phyloP scores from a whole-genome alignment of 768 basidiomycete species.

The Trametopsis cervina region DNA sequence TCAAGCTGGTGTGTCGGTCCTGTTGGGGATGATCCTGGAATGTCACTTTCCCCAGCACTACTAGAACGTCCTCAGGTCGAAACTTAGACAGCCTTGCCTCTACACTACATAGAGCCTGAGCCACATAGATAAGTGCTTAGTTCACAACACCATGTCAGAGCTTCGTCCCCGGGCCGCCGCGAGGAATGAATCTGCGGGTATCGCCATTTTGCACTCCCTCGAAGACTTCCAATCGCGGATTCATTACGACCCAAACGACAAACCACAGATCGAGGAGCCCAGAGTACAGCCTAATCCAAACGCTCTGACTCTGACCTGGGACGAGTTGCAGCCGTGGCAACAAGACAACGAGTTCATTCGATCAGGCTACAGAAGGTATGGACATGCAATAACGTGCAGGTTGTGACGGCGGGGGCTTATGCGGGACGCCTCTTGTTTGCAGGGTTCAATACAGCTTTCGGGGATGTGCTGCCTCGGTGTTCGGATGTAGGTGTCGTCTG shows the following conservation, averaged over 20 bases:
- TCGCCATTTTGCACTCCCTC: not conserved
- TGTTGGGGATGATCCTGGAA: no score
- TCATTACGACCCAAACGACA: slow-evolving; percentile 7
- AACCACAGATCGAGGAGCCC: not conserved
- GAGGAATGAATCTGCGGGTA: no score
- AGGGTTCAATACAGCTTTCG: slow-evolving; percentile 57
- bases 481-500: slow-evolving; percentile 46
- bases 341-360: slow-evolving; percentile 70
- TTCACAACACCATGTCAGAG: no score
- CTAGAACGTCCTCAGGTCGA: no score
- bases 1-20: no score
- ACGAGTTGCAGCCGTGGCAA: slow-evolving; percentile 61
- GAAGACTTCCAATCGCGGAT: slow-evolving; percentile 8
- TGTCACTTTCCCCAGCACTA: no score
- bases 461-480: slow-evolving; percentile 57
- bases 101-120: no score
- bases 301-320: slow-evolving; percentile 38
- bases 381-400: not conserved
- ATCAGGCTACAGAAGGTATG: slow-evolving; percentile 62
- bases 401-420: not conserved
- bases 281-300: not conserved
- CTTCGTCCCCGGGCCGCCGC: no score
- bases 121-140: no score
- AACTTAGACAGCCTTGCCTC: no score
- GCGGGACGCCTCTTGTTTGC: slow-evolving; percentile 5